Percentiles rank a stretch among this genome's conserved stretches.
Evolutionary conservation across 768 basidiomycete genomes (phyloP).

Genomic region (Mycena venus): DNA sequence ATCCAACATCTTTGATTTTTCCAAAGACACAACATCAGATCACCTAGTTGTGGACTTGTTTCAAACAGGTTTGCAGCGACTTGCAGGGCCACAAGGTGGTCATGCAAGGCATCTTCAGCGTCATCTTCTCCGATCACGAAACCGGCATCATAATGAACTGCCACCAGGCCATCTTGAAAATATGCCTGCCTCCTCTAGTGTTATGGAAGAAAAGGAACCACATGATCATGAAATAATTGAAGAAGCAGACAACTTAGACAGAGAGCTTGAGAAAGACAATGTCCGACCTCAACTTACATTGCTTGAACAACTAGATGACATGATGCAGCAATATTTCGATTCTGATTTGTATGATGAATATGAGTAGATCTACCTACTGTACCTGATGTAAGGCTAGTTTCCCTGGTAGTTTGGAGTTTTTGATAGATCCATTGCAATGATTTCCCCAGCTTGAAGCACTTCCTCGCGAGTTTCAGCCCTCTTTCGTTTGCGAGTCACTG

Average conservation of each 20-base stretch:
- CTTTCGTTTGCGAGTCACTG: background rate
- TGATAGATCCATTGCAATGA: background rate
- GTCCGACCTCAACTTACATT: background rate
- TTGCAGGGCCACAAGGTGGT: too few relatives aligned
- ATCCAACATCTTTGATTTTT: conserved; percentile 17
- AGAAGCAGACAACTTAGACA: background rate
- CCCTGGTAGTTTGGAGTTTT: background rate
- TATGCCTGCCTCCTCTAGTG: background rate
- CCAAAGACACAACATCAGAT: background rate
- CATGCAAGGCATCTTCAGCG: background rate
- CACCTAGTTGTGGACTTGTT: background rate
- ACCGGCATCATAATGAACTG: background rate
- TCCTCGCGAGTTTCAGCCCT: too few relatives aligned
- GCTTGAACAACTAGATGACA: background rate
- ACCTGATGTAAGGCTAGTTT: background rate
- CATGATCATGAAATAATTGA: background rate
- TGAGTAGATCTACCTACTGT: background rate
- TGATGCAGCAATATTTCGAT: background rate
- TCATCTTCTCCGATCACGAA: background rate
- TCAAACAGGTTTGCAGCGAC: too few relatives aligned
- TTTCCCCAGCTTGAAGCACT: background rate
- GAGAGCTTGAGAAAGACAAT: too few relatives aligned
- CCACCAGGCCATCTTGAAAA: background rate
- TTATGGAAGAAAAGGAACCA: background rate
- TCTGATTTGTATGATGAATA: background rate